These are phyloP conservation scores for Pseudogymnoascus sp. DNA, from an alignment of 2,329 filamentous ascomycete species.

Conservation along the genomic window DNA sequence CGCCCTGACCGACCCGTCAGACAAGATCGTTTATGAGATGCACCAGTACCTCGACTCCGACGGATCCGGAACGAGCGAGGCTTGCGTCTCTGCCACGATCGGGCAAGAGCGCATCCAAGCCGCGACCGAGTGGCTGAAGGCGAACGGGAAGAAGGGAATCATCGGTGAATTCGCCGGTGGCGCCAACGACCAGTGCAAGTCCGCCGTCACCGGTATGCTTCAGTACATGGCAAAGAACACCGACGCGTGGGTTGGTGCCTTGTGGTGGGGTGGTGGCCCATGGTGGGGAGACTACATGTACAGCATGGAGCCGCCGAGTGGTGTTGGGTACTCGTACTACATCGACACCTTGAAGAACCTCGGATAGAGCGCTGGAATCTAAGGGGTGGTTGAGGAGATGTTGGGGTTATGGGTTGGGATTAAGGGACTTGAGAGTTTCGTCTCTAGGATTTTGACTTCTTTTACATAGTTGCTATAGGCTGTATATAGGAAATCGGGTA, in stretches of 20 bases:
- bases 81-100: slow-evolving; percentile 42
- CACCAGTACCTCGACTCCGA: slow-evolving; percentile 51
- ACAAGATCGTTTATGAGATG: slow-evolving; percentile 50
- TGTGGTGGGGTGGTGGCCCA: slow-evolving; percentile 43
- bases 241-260: slow-evolving; percentile 42
- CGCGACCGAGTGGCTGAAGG: slow-evolving; percentile 44
- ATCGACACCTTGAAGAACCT: slow-evolving; percentile 2
- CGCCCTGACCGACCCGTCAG: slow-evolving; percentile 38
- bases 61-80: slow-evolving; percentile 39
- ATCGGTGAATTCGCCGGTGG: slow-evolving; percentile 46
- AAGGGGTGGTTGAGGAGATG: neutral
- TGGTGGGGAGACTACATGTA: slow-evolving; percentile 42
- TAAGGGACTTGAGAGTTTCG: neutral
- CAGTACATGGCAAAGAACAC: slow-evolving; percentile 38
- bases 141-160: slow-evolving; percentile 42
- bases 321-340: slow-evolving; percentile 31
- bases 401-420: neutral
- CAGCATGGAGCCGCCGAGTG: slow-evolving; percentile 41
- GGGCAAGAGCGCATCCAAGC: slow-evolving; percentile 39
- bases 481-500: neutral
- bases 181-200: slow-evolving; percentile 38
- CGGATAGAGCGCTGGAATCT: neutral
- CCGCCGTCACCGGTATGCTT: slow-evolving; percentile 40
- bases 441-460: neutral
- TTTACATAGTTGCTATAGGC: neutral